A percentile compares a stretch with the other conserved stretches of the same genome.
Conservation (phyloP, 1,139 yeast species). For the Candida smagusa region DNA sequence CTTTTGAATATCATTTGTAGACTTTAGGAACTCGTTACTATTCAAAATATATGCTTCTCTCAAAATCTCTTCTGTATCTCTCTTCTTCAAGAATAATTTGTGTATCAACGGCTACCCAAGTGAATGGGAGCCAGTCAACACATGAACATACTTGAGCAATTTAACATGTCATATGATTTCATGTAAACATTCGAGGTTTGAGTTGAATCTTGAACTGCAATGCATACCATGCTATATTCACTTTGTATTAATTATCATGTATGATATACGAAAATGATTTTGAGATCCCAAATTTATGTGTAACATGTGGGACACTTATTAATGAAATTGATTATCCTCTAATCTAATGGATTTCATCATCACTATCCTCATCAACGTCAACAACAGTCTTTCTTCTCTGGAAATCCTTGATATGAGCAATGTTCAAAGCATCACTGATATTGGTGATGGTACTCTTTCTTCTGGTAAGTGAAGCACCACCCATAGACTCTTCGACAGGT, state of each 20-base stretch:
- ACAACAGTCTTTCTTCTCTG: slow-evolving; percentile 54
- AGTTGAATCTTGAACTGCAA: no score
- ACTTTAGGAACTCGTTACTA: no score
- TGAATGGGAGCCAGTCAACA: no score
- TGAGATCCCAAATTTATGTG: neutral
- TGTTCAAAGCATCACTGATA: slow-evolving; percentile 61
- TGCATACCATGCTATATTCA: no score
- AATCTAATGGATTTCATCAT: slow-evolving; percentile 31
- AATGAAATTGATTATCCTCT: neutral
- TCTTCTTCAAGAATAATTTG: no score
- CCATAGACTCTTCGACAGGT: slow-evolving; percentile 13
- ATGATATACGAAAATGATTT: neutral
- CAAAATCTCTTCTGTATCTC: no score
- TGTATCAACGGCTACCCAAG: no score
- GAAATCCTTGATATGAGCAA: slow-evolving; percentile 87
- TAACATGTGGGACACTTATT: neutral
- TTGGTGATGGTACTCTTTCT: slow-evolving; percentile 37
- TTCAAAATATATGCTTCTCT: no score
- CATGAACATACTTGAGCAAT: no score
- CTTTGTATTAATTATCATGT: neutral
- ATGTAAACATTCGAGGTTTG: no score
- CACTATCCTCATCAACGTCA: slow-evolving; percentile 38
- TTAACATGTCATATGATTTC: no score
- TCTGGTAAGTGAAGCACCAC: slow-evolving; percentile 16
- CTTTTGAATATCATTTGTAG: no score